These are phyloP conservation scores for Colletotrichum higginsianum DNA, from an alignment of 2,329 filamentous ascomycete genomes.

Conservation along the genomic window DNA sequence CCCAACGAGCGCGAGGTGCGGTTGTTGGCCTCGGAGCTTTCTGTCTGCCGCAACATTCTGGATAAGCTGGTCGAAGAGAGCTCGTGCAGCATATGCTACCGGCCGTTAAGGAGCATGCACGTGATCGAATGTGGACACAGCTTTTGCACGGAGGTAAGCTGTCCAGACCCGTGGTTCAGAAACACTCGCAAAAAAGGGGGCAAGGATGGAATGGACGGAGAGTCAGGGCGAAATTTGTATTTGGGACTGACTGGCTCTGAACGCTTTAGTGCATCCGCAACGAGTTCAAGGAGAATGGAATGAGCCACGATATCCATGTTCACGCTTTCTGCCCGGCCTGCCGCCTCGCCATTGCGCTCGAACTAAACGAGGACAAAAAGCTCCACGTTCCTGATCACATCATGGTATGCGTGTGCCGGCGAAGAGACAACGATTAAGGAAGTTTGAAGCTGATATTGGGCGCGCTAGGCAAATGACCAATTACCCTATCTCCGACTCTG, in stretches of 20 bases:
- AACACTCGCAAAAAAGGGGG: too few species aligned
- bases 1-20: background rate
- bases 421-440: too few species aligned
- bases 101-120: conserved; percentile 11
- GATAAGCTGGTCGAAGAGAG: conserved; percentile 13
- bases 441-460: background rate
- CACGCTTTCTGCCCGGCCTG: background rate
- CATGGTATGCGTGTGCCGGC: background rate
- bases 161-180: background rate
- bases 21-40: too few species aligned
- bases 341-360: background rate
- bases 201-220: too few species aligned
- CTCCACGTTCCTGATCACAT: background rate
- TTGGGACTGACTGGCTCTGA: too few species aligned
- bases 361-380: background rate
- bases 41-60: background rate
- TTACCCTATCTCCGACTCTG: background rate
- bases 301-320: background rate
- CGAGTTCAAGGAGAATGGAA: background rate
- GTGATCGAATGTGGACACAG: conserved; percentile 6
- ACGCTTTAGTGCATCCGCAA: background rate
- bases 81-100: conserved; percentile 11
- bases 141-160: background rate
- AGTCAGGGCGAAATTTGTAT: background rate
- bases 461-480: background rate